A percentile compares a stretch with the other conserved stretches of the same genome.
Evolutionary conservation across 306 rosid genomes (phyloP).

Genomic region (Amphicarpaea edgeworthii): DNA sequence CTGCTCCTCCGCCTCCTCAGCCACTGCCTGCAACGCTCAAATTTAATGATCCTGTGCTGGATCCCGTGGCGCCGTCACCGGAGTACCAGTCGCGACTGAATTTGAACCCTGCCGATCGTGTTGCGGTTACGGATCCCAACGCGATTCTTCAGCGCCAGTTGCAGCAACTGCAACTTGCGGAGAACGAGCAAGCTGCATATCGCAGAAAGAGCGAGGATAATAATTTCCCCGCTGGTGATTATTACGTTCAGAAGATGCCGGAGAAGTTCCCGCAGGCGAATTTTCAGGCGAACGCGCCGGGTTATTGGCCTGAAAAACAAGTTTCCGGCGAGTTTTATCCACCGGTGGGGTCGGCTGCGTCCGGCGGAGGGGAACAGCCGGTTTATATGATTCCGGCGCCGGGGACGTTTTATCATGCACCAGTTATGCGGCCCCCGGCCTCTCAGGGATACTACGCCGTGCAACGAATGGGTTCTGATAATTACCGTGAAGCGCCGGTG

Average conservation of each 20-base stretch:
- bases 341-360: constrained; percentile 46
- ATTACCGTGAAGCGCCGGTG: constrained; percentile 76
- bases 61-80: constrained; percentile 48
- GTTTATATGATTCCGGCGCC: constrained; percentile 69
- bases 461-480: constrained; percentile 68
- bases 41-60: constrained; percentile 61
- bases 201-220: constrained; percentile 71
- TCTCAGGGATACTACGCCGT: constrained; percentile 75
- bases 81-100: constrained; percentile 48
- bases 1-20: constrained; percentile 43
- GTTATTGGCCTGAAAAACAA: constrained; percentile 76
- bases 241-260: constrained; percentile 59
- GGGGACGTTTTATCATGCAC: constrained; percentile 64
- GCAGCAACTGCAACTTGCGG: constrained; percentile 70
- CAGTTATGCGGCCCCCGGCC: constrained; percentile 58
- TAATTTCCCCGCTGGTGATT: constrained; percentile 66
- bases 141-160: constrained; percentile 74
- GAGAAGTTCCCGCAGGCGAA: constrained; percentile 57
- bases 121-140: constrained; percentile 54
- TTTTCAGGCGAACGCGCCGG: constrained; percentile 42
- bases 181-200: constrained; percentile 64
- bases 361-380: constrained; percentile 61
- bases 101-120: constrained; percentile 51
- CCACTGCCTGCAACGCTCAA: constrained; percentile 44
- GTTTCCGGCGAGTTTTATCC: constrained; percentile 57